Conservation (phyloP, 352 stramenopile species). For the Pythium chondricola region DNA sequence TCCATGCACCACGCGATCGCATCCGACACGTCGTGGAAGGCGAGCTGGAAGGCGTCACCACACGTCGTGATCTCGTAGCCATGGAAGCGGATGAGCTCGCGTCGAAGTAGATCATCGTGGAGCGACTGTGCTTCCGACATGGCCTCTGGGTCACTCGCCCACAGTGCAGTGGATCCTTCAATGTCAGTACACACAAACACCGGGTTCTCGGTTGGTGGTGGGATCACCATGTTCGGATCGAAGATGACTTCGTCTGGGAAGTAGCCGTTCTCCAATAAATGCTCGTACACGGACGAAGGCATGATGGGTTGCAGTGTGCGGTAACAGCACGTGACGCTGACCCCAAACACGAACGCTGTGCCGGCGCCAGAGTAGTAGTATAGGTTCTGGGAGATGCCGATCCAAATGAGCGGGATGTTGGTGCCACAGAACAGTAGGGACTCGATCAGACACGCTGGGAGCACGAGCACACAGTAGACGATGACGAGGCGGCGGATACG, state of each 20-base stretch:
- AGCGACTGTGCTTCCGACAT: conserved; percentile 67
- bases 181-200: conserved; percentile 85
- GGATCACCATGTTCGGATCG: conserved; percentile 21
- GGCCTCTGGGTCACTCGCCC: conserved; percentile 31
- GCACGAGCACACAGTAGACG: too few relatives aligned
- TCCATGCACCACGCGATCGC: conserved; percentile 58
- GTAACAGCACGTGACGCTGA: conserved; percentile 59
- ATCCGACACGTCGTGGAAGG: conserved; percentile 62
- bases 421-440: too few relatives aligned
- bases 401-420: conserved; percentile 41
- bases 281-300: conserved; percentile 50
- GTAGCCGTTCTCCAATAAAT: conserved; percentile 54
- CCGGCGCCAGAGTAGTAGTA: conserved; percentile 60
- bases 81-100: conserved; percentile 40
- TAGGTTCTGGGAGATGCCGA: conserved; percentile 42
- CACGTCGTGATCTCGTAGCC: conserved; percentile 81
- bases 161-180: conserved; percentile 68
- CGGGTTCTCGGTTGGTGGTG: conserved; percentile 39
- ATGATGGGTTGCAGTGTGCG: conserved; percentile 53
- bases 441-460: too few relatives aligned
- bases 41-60: conserved; percentile 75
- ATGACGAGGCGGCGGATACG: conserved; percentile 64
- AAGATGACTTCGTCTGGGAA: conserved; percentile 27
- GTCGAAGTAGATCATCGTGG: conserved; percentile 64
- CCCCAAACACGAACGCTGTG: conserved; percentile 52